Conservation (phyloP, 106 monocot genomes). For the Alisma plantagoaquatica region DNA sequence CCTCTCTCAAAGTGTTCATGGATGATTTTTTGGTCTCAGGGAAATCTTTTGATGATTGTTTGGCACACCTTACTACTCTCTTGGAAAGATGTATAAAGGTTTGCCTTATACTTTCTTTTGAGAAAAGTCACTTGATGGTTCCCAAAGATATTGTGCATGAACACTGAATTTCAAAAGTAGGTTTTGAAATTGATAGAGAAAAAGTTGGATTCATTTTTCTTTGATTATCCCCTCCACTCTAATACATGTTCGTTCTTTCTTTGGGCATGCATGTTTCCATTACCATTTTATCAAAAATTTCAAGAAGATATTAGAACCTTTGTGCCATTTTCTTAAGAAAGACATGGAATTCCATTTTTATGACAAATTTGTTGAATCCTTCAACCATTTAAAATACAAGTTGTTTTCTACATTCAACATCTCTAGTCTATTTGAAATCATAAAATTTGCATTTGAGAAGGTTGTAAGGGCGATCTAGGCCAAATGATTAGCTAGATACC, state of each 20-base stretch:
- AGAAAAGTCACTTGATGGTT: not conserved
- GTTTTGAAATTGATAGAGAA: not conserved
- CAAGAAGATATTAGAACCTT: not conserved
- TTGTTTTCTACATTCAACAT: not conserved
- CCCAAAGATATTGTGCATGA: not conserved
- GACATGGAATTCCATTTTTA: not conserved
- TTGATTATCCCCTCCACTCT: not conserved
- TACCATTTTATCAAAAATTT: not conserved
- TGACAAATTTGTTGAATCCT: not conserved
- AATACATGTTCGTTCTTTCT: not conserved
- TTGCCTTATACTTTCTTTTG: not conserved
- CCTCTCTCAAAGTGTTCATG: not conserved
- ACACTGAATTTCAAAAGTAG: not conserved
- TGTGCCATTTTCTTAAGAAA: not conserved
- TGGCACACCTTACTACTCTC: not conserved
- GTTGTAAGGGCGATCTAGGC: not conserved
- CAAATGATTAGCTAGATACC: not conserved
- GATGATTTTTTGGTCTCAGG: not conserved
- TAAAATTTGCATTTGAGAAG: not conserved
- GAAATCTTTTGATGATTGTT: not conserved
- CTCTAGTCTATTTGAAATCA: not conserved
- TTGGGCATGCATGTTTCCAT: not conserved
- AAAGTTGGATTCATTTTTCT: not conserved
- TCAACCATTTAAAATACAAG: not conserved
- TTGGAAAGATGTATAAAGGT: not conserved